Base-by-base conservation (phyloP, 306 rosid species). In the Prunus padus region DNA sequence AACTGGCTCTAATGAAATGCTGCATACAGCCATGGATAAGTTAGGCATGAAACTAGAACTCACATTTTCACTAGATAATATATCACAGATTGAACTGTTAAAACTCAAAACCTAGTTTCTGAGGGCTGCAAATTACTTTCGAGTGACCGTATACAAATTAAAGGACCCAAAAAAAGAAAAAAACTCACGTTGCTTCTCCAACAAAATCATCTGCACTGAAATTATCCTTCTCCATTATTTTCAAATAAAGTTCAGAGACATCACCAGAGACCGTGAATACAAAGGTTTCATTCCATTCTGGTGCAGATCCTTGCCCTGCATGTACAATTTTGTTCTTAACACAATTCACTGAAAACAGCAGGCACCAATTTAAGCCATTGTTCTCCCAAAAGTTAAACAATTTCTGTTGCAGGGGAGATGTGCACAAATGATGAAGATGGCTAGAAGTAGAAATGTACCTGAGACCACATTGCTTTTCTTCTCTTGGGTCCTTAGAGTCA, bases 211-310 rank as follows among this genome's bases (percentile, higher is more conserved):
- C 86, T 0, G 57, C 75, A 0, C 86, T 23, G 37, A 76, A 78
- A 22, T 4, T 11, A 47, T 92, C 97, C 37, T 86, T 87, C 86
- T 92, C 96, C 88, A 90, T 71, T 64, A 92, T 87, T 79, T 86
- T 88, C 78, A 92, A 57, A 12, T 23, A 69, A 76, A 92, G 88
- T 46, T 87, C 92, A 37, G 83, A 72, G 77, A 61, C 86, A 20
- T 84, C 88, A 2, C 83, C 92, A 5, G 96, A 80, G 51, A 92
- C 50, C 45, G 71, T 83, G 80, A 90, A 92, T 18, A 87, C 73
- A 80, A 92, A 92, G 37, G 11, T 86, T 67, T 92, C 94, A 18
- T 92, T 92, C 97, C 97, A 92, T 37, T 92, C 89, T 30, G 94
- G 92, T 4, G 84, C 72, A 16, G 84, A 65, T 46, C 97, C 96